Evolutionary conservation across 352 stramenopile species (phyloP), one percentile per base, ranked within the genome.

Genomic region (Thraustochytrium striatum): DNA sequence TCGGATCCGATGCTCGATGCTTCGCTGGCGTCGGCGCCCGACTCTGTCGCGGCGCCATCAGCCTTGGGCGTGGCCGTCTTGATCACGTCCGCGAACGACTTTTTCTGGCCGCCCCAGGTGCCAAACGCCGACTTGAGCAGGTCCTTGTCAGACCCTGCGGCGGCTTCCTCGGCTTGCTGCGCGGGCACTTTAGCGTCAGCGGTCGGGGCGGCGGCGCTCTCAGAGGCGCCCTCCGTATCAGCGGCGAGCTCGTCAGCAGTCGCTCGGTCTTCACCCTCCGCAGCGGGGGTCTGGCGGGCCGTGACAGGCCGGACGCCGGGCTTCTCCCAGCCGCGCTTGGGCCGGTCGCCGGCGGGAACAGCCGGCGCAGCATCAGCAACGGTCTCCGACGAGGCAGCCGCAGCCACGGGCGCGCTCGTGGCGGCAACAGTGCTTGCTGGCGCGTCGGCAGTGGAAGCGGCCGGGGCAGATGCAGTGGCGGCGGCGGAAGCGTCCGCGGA

Each of bases 241-340:
- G 38, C 59, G 16, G 21, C 38, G 58, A 25, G 58, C 33, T 70
- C 5, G 7, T 70, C 5, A 28, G 47, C 62, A 16, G 62, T 11
- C 25, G 38, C 13, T 19, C 47, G 25, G 19, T 59, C 33, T 13
- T 72, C 61, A 16, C 19, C 43, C 61, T 72, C n/a, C 0, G 32
- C 61, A 59, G 61, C 57, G 21, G 13, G 16, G 25, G 13, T 38
- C 13, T 28, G 16, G 25, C 30, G 19, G 0, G 33, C 58, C 33
- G 33, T 25, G 19, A 32, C 58, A 5, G 58, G 58, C 58, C 44
- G 5, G 21, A 75, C 32, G 44, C 52, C 65, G 43, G 65, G 65
- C 65, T 75, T 75, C 52, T 75, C 65, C 65, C 65, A 75, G 65
- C 65, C 65, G 52, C 65, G 65, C 52, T 75, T 75, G 44, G 65